Base-by-base conservation (phyloP, 495 filamentous ascomycete species). In the Usnea hakonensis region DNA sequence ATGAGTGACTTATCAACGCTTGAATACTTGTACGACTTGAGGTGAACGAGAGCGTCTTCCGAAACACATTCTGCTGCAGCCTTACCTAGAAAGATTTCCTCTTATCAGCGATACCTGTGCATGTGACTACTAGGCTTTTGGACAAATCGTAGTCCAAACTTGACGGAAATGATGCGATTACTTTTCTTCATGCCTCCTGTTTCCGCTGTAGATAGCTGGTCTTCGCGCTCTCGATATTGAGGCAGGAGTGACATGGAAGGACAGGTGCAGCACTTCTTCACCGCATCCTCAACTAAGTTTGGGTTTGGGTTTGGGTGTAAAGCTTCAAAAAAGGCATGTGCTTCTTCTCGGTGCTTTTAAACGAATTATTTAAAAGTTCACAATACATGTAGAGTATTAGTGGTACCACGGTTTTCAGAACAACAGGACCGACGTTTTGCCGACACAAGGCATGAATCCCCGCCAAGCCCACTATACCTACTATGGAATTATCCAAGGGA, bases 1-100 rank as follows among this genome's bases (percentile, higher is more conserved):
- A 97, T 87, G 58, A 86, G 83, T n/a, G 91, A 96, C 74, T 97
- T 95, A 79, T 98, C 94, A 70, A 98, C 92, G 70, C 87, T 87
- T 68, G 89, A 91, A 74, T 98, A 98, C 72, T 96, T 95, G 85
- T 98, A 98, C 32, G 84, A 85, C 74, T 93, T 94, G 65, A 98
- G 85, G 71, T 95, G 91, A 32, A 89, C 77, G 56, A 90, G 77
- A 55, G 84, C 82, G 63, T 90, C 84, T 56, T 90, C 86, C 11
- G 86, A 86, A 26, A 90, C 78, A 57, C 79, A 82, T 60, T 86
- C 81, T 68, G 82, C 79, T 69, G 77, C 78, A 74, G 77, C 79
- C 75, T 62, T 64, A 61, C 60, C 68, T 70, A 30, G 28, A 35
- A 23, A 17, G 9, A 41, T 10, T 26, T 10, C 9, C 6, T n/a